Conservation (phyloP, 164 flowering plant species). For the Vitis amurensis region DNA sequence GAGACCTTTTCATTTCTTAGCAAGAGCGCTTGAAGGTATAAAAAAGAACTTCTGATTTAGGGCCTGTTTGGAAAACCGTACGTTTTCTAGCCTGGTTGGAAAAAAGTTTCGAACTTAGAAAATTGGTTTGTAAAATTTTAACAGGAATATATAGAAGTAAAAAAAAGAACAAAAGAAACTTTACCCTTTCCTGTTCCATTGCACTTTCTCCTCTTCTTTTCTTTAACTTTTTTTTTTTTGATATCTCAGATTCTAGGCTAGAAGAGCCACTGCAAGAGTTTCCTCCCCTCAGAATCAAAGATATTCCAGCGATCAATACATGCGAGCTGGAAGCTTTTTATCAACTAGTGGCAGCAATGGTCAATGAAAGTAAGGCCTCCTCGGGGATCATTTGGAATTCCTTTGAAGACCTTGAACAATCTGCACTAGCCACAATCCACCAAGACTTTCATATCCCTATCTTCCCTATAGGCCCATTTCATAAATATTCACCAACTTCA, state of each 20-base stretch:
- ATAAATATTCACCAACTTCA: conserved; percentile 22
- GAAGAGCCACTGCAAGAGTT: conserved; percentile 31
- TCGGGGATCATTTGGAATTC: conserved; percentile 32
- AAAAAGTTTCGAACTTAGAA: too few relatives aligned
- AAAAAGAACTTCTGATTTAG: too few relatives aligned
- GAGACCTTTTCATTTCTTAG: too few relatives aligned
- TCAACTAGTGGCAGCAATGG: neutral
- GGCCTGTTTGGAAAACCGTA: too few relatives aligned
- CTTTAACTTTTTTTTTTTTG: neutral
- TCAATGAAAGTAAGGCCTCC: conserved; percentile 10
- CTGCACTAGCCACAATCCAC: conserved; percentile 8
- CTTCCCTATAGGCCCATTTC: conserved; percentile 39
- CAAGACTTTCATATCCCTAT: conserved; percentile 15
- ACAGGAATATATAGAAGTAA: too few relatives aligned
- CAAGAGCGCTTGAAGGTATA: too few relatives aligned
- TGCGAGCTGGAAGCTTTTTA: neutral
- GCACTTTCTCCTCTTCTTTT: too few relatives aligned
- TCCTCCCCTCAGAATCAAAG: conserved; percentile 36
- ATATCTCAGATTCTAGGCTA: conserved; percentile 21
- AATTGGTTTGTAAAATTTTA: too few relatives aligned
- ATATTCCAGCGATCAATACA: conserved; percentile 17
- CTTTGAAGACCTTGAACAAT: conserved; percentile 40
- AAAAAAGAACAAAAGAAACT: too few relatives aligned
- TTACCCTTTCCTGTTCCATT: too few relatives aligned
- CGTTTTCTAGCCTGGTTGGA: too few relatives aligned